Percentiles rank a stretch among this genome's conserved stretches.
phyloP scores from a whole-genome alignment of 2,329 filamentous ascomycete species.

The Aureobasidium sp. region DNA sequence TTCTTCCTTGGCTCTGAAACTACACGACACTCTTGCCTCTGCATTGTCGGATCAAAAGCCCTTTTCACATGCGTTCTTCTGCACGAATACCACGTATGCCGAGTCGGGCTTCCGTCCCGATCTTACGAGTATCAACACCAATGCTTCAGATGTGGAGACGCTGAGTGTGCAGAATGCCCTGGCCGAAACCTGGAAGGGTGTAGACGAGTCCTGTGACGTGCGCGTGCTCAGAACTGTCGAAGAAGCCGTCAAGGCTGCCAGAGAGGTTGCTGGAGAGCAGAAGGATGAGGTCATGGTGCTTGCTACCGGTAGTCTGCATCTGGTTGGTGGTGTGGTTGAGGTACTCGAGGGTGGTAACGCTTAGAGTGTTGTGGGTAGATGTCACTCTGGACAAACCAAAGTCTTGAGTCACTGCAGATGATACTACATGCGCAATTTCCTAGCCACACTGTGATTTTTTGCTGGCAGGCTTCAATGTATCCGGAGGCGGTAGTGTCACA shows the following conservation, averaged over 20 bases:
- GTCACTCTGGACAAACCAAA: background rate
- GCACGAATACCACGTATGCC: slow-evolving; percentile 63
- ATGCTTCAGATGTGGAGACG: slow-evolving; percentile 47
- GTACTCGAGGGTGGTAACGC: slow-evolving; percentile 48
- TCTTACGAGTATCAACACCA: slow-evolving; percentile 53
- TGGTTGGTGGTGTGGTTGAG: slow-evolving; percentile 71
- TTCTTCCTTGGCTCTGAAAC: slow-evolving; percentile 49
- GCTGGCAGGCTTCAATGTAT: no score
- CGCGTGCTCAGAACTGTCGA: slow-evolving; percentile 57
- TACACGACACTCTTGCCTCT: slow-evolving; percentile 49
- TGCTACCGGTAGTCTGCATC: slow-evolving; percentile 75
- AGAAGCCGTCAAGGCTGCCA: slow-evolving; percentile 55
- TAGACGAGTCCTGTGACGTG: slow-evolving; percentile 45
- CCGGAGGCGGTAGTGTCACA: no score
- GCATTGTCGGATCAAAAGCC: slow-evolving; percentile 29
- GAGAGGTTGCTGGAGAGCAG: slow-evolving; percentile 26
- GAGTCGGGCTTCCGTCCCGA: slow-evolving; percentile 54
- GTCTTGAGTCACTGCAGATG: background rate
- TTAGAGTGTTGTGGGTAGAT: background rate
- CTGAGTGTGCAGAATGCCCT: slow-evolving; percentile 60
- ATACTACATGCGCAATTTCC: background rate
- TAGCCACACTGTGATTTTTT: no score
- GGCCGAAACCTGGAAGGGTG: slow-evolving; percentile 49
- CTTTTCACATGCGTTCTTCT: slow-evolving; percentile 72
- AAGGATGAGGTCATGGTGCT: slow-evolving; percentile 49